Evolutionary conservation across 495 filamentous ascomycete species (phyloP).

Genomic region (Neurospora cerealis): DNA sequence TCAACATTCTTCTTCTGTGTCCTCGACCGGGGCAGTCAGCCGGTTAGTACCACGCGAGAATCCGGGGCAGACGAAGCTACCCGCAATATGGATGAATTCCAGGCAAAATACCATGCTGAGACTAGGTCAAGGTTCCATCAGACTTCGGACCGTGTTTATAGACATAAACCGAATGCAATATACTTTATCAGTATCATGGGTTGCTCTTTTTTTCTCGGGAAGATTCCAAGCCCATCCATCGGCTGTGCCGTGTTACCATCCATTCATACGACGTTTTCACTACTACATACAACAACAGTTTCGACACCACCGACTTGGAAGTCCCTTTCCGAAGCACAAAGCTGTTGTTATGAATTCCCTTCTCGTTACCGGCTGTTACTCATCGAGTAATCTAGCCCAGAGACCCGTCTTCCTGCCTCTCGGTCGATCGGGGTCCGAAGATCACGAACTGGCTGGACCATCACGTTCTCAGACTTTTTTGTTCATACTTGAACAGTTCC

Average conservation of each 20-base stretch:
- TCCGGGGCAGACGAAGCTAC: not conserved
- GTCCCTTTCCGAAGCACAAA: not conserved
- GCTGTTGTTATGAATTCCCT: not conserved
- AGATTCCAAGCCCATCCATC: not conserved
- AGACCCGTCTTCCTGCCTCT: not conserved
- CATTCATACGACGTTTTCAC: not conserved
- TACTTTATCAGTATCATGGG: not conserved
- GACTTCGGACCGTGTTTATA: not conserved
- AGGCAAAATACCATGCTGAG: not conserved
- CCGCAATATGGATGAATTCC: conserved; percentile 6
- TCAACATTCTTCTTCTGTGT: not conserved
- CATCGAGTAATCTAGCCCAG: not conserved
- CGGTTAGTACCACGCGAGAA: not conserved
- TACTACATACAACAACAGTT: not conserved
- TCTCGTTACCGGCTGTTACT: not conserved
- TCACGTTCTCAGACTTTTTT: not conserved
- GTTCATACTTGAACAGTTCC: not conserved
- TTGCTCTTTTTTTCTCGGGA: not conserved
- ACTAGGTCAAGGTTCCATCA: not conserved
- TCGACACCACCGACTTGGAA: not conserved
- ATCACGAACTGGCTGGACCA: not conserved
- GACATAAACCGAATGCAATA: not conserved
- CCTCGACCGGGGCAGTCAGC: not conserved
- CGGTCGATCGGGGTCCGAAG: not conserved
- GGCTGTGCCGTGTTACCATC: not conserved